Evolutionary conservation across 768 basidiomycete genomes (phyloP).

Genomic region (Tricholoma bakamatsutake): DNA sequence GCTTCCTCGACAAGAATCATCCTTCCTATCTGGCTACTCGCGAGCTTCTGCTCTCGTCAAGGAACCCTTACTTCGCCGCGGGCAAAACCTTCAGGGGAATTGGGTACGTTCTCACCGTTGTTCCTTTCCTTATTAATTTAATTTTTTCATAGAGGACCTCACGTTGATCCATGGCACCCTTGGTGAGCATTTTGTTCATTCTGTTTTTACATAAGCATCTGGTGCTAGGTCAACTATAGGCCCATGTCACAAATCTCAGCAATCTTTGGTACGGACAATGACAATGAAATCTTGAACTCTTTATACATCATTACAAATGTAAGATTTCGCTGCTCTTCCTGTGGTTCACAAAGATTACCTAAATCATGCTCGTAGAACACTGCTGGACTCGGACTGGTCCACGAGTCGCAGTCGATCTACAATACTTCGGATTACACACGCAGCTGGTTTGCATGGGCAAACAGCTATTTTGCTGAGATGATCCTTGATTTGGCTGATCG

Average conservation of each 20-base stretch:
- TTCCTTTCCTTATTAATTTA: background rate
- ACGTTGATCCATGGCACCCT: constrained; percentile 66
- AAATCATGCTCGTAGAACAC: constrained; percentile 47
- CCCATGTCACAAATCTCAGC: constrained; percentile 77
- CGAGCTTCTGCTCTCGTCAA: constrained; percentile 50
- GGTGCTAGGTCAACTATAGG: constrained; percentile 28
- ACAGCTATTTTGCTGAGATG: constrained; percentile 83
- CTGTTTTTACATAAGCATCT: background rate
- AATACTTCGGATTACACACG: constrained; percentile 53
- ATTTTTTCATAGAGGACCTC: constrained; percentile 54
- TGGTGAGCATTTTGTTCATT: constrained; percentile 36
- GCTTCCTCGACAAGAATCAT: constrained; percentile 59
- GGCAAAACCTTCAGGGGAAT: constrained; percentile 62
- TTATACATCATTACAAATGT: constrained; percentile 68
- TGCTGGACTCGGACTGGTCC: constrained; percentile 67
- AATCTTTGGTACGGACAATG: constrained; percentile 71
- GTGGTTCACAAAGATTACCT: background rate
- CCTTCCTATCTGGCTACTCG: constrained; percentile 61
- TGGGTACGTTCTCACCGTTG: constrained; percentile 41
- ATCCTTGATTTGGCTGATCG: constrained; percentile 68
- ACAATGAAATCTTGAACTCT: constrained; percentile 56
- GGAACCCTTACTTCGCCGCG: constrained; percentile 66
- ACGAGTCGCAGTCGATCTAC: constrained; percentile 69
- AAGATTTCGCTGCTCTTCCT: constrained; percentile 19
- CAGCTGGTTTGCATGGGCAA: constrained; percentile 81